Base-by-base conservation (phyloP, 768 basidiomycete species). In the Tylopilus rubrobrunneus region DNA sequence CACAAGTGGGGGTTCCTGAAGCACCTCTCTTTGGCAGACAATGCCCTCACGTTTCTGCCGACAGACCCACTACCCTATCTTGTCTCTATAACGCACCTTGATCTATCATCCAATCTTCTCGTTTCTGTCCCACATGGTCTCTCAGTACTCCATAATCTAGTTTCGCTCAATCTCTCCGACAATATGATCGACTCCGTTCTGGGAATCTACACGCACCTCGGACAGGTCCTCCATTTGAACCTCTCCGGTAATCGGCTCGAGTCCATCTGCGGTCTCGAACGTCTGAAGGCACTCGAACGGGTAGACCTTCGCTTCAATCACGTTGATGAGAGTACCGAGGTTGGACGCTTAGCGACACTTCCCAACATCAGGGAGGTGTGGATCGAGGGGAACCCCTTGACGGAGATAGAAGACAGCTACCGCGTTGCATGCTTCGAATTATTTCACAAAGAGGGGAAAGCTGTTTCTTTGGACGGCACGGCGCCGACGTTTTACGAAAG, bases 151-250 rank as follows among this genome's bases (percentile, higher is more conserved):
- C 82, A 85, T 63, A 88, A 86, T 57, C 87, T 99, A 49, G 71
- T 84, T 50, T 90, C 89, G n/a, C 85, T 99, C 61, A 95, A 97
- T 71, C 82, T 99, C n/a, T 79, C 90, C 15, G 89, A 95, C 70
- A 99, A 99, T 74, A 92, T 99, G 83, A 93, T 99, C 60, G 93
- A 96, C 67, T 94, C 95, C 17, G 87, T 98, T 17, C 81, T 94
- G 5, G 89, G 90, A 28, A 90, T 97, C 53, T 89, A 93, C 64
- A 80, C 81, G 36, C 82, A 84, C 49, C 79, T 98, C 36, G 91
- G 90, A 2, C 84, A 86, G 56, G 77, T 97, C 25, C 75, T 86
- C 17, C 76, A 79, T 7, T 76, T 98, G 62, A 93, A 96, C 69
- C 78, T 98, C 17, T 80, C 89, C 1, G 76, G 79, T 51, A 98